Evolutionary conservation across 108 stramenopile genomes (phyloP), one percentile per base, ranked within the genome.

Genomic region (Discostella stelligeroides): DNA sequence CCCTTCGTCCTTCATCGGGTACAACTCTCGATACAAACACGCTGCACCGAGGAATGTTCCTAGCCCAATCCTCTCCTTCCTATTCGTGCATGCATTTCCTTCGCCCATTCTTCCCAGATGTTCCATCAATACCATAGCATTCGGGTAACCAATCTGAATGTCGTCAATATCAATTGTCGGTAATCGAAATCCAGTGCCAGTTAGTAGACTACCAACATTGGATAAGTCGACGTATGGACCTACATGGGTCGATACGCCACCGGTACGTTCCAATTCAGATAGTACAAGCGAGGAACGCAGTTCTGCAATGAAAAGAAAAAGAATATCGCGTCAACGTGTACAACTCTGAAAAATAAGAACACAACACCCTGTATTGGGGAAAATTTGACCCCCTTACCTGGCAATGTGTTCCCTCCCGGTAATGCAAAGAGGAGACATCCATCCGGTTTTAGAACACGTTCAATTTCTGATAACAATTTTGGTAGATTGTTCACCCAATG

Each of bases 401-500:
- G 85, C 4, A 98, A 73, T 7, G 98, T 98, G 21, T 85, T 76
- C 28, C 97, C 98, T 7, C 99, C 99, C 11, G 97, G 84, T 80
- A 99, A 91, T 17, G 96, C 84, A 39, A 95, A 97, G 54, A 99
- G 80, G 67, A 99, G 90, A 55, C 95, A 96, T 3, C 99, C 99
- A 70, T 99, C 97, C 1, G 99, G 98, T 79, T 97, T 96, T 8
- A 99, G 71, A 0, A 91, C 89, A 27, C 95, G 76, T 65, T 85
- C 80, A 9, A 83, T 81, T 72, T 97, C 93, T 12, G 47, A 47
- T 37, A 98, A 81, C 25, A 94, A 42, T 40, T 68, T 49, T 11
- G 95, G 95, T 10, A 99, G 74, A 71, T 98, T 94, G 66, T 98
- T 98, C 47, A 97, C 81, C 98, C 98, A 99, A 66, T 99, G 98